phyloP scores from a whole-genome alignment of 176 grass and related monocot genomes.

The Chrysopogon serrulatus region DNA sequence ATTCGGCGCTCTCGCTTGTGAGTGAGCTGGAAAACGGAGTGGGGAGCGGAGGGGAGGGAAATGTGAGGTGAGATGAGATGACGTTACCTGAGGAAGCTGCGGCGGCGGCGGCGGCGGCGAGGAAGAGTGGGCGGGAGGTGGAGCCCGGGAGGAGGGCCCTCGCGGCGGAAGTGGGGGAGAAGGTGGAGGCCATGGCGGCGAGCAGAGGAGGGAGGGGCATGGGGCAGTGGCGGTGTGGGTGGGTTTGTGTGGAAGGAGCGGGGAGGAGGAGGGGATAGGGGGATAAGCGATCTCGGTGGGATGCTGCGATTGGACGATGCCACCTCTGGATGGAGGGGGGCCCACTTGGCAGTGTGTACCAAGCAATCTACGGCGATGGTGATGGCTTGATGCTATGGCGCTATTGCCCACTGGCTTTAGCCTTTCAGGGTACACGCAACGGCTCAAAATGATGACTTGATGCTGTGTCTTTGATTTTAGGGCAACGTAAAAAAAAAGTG shows the following conservation, averaged over 20 bases:
- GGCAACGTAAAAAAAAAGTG: not conserved
- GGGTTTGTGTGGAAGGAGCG: too few species aligned
- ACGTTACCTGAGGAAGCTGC: conserved; percentile 29
- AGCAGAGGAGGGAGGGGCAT: not conserved
- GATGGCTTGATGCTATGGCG: not conserved
- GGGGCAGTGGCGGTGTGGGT: not conserved
- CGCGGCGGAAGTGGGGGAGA: conserved; percentile 31
- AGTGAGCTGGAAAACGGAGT: not conserved
- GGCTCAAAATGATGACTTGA: not conserved
- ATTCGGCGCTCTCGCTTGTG: not conserved
- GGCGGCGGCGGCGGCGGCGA: too few species aligned
- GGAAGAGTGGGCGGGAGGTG: conserved; percentile 15
- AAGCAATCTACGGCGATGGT: not conserved
- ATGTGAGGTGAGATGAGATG: not conserved
- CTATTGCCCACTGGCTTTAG: not conserved
- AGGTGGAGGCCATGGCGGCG: conserved; percentile 21
- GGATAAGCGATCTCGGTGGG: conserved; percentile 15
- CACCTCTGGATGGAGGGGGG: not conserved
- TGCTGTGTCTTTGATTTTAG: not conserved
- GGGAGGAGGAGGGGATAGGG: conserved; percentile 7
- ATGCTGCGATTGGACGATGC: not conserved
- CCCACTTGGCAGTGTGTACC: not conserved
- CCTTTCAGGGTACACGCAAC: not conserved
- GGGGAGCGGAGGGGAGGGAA: not conserved
- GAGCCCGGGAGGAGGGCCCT: conserved; percentile 29